A percentile compares a stretch with the other conserved stretches of the same genome.
Conservation (phyloP, 2,329 filamentous ascomycete genomes). For the Clonostachys chloroleuca region DNA sequence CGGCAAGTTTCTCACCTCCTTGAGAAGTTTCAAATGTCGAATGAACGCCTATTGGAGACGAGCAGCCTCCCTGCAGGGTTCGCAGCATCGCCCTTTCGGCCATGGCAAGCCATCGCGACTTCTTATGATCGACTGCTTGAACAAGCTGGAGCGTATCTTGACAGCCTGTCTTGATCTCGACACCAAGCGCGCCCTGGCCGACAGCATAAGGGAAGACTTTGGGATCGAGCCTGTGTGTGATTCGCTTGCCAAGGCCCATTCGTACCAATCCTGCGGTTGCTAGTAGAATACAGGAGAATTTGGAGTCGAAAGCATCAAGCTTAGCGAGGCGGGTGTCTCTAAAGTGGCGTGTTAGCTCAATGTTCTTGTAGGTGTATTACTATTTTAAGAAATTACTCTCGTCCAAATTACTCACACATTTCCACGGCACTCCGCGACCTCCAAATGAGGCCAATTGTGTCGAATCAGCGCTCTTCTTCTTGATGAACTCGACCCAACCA, state of each 20-base stretch:
- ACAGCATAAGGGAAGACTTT: constrained; percentile 86
- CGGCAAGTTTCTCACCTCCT: too few relatives aligned
- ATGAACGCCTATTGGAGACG: constrained; percentile 89
- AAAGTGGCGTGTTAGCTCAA: too few relatives aligned
- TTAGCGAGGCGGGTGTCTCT: constrained; percentile 74
- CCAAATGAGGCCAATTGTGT: constrained; percentile 69
- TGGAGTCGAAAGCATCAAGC: constrained; percentile 69
- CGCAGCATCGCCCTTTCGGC: constrained; percentile 85
- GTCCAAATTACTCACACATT: constrained; percentile 40
- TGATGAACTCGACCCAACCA: constrained; percentile 91
- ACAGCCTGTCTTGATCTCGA: constrained; percentile 79
- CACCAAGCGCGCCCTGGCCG: constrained; percentile 83
- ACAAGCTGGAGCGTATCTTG: constrained; percentile 57
- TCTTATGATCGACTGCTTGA: constrained; percentile 54
- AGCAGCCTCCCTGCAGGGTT: constrained; percentile 88
- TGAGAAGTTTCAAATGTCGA: too few relatives aligned
- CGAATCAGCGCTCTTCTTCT: constrained; percentile 83
- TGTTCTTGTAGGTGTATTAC: too few relatives aligned
- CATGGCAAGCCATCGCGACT: constrained; percentile 65
- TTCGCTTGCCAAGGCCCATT: constrained; percentile 66
- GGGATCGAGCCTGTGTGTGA: constrained; percentile 70
- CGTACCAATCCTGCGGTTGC: constrained; percentile 84
- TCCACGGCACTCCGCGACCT: constrained; percentile 79
- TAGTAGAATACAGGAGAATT: constrained; percentile 78
- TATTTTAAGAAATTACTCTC: too few relatives aligned